A percentile compares a stretch with the other conserved stretches of the same genome.
Evolutionary conservation across 768 basidiomycete genomes (phyloP).

Genomic region (Crepidotus variabilis): DNA sequence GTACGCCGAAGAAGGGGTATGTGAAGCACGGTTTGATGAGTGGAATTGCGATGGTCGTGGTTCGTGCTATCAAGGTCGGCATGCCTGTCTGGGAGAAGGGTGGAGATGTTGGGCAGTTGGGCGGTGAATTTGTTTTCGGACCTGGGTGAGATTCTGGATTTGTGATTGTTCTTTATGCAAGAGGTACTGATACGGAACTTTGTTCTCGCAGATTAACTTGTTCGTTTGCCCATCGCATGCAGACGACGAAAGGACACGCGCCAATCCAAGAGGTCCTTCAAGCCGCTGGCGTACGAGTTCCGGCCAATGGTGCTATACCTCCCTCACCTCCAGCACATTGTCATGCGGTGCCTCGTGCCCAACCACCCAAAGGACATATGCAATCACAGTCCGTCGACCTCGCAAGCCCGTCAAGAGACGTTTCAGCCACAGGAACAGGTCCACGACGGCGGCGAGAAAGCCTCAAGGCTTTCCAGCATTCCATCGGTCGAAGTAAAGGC

Average conservation of each 20-base stretch:
- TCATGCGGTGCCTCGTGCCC: neutral
- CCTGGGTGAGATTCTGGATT: conserved; percentile 32
- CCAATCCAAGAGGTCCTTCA: conserved; percentile 67
- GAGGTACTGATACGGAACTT: neutral
- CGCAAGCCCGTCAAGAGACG: conserved; percentile 5
- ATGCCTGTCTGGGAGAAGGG: conserved; percentile 84
- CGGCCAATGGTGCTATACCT: neutral
- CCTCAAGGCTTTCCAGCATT: neutral
- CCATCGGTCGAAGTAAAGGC: neutral
- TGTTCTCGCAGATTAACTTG: conserved; percentile 51
- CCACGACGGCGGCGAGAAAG: conserved; percentile 3
- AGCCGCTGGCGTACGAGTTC: conserved; percentile 40
- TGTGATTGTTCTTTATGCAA: neutral
- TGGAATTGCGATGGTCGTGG: conserved; percentile 72
- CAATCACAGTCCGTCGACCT: conserved; percentile 4
- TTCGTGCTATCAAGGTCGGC: conserved; percentile 64
- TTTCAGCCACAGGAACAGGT: neutral
- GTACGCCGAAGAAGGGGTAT: conserved; percentile 32
- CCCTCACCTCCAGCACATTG: neutral
- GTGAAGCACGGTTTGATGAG: conserved; percentile 60
- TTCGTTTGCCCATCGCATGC: conserved; percentile 84
- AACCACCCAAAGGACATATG: neutral
- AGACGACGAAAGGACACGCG: conserved; percentile 65
- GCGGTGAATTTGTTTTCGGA: conserved; percentile 77
- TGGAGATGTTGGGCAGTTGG: conserved; percentile 75